Base-by-base conservation (phyloP, 2,329 filamentous ascomycete species). In the Ophioceras dolichostomum region DNA sequence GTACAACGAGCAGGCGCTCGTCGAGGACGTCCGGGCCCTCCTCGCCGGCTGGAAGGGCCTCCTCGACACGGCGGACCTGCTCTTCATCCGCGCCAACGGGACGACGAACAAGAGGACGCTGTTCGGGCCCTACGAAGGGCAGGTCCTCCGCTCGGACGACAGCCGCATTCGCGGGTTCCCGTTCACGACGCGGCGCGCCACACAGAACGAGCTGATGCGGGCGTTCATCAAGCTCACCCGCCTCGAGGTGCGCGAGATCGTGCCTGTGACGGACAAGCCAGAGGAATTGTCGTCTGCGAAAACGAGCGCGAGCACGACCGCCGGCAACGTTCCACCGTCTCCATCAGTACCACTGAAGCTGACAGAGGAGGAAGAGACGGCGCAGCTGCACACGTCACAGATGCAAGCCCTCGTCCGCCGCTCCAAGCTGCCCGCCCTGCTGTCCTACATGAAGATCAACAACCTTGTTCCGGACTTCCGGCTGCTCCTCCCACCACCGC, bases 211-310 rank as follows among this genome's bases (percentile, higher is more conserved):
- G 57, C 76, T 98, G 0, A 91, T 96, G 82, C 76, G 89, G 28
- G 83, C 83, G 1, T 98, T 95, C 50, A 83, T 94, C 43, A 91
- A 98, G 61, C 70, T 98, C 22, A 98, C 91, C 0, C 70, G 91
- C 13, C 70, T 95, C 13, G 95, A 98, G 58, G 70, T 94, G 33
- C 77, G 76, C 34, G 80, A 83, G 43, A 72, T 96, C 20, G 72
- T 84, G 40, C 81, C 86, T 44, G 70, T 66, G 3, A 19, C 19
- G 13, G 65, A 67, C 39, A 64, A 69, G 0, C 58, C 68, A 0
- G 69, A 75, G 35, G 73, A 75, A 0, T 26, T 12, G 22, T 26
- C 49, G 40, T 49, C 43, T 14, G 46, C 45, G 31, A 67, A 54
- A 56, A 46, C 59, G 4, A 34, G 55, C 12, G 55, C 60, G 8